phyloP scores from a whole-genome alignment of 2,329 filamentous ascomycete genomes.

The Drechslerella stenobrocha region DNA sequence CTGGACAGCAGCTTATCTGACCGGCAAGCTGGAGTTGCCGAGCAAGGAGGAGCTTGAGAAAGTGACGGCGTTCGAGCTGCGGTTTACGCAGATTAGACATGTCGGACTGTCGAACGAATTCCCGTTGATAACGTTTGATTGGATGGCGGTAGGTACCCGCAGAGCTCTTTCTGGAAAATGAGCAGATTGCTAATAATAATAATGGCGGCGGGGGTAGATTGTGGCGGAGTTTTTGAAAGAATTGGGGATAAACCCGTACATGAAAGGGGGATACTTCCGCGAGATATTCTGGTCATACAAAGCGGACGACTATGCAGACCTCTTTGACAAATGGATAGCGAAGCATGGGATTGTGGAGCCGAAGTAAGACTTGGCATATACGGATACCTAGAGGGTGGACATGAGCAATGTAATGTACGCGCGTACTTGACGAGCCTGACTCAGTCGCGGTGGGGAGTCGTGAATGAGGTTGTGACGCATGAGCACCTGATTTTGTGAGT shows the following conservation, averaged over 20 bases:
- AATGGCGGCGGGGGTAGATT: constrained; percentile 9
- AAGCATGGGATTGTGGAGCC: constrained; percentile 32
- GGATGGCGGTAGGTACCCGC: constrained; percentile 30
- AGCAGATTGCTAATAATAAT: neutral
- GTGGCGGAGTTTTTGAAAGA: constrained; percentile 29
- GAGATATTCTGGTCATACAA: constrained; percentile 40
- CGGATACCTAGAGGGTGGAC: neutral
- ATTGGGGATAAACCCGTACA: constrained; percentile 32
- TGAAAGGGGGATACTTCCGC: constrained; percentile 35
- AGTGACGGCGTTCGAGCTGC: constrained; percentile 27
- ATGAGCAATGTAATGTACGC: too few species aligned
- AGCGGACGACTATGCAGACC: constrained; percentile 23
- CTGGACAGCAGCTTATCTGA: constrained; percentile 36
- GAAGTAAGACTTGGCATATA: constrained; percentile 2
- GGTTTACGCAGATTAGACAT: constrained; percentile 43
- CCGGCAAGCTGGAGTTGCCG: constrained; percentile 28
- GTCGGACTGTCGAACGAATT: constrained; percentile 40
- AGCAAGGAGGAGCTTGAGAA: constrained; percentile 42
- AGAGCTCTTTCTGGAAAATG: neutral
- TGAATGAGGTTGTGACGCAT: neutral
- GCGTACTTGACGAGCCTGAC: neutral
- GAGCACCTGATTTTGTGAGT: constrained; percentile 31
- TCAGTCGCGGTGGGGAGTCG: neutral
- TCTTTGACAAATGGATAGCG: constrained; percentile 28
- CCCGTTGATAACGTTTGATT: constrained; percentile 41